Evolutionary conservation across 179 eudicot species (phyloP).

Genomic region (Patellifolia procumbens): DNA sequence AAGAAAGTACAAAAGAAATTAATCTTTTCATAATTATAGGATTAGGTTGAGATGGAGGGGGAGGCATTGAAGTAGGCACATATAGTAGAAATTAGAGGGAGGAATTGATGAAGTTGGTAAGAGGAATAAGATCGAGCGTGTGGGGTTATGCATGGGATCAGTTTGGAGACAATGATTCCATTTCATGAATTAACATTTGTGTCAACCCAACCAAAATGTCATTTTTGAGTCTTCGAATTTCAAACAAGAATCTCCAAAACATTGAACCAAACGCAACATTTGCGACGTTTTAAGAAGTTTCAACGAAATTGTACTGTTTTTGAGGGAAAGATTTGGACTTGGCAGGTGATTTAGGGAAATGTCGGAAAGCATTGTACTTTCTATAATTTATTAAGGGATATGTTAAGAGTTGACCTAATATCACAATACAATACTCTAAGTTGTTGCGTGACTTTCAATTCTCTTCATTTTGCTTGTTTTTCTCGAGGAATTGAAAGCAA

Average conservation of each 20-base stretch:
- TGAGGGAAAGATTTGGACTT: not conserved
- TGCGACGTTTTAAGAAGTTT: conserved; percentile 4
- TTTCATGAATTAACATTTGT: not conserved
- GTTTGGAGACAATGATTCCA: conserved; percentile 2
- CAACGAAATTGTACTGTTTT: not conserved
- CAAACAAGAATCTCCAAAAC: conserved; percentile 10
- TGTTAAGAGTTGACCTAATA: conserved; percentile 18
- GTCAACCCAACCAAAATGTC: not conserved
- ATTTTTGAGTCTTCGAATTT: not conserved
- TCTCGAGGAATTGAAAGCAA: not conserved
- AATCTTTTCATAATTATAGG: too few relatives aligned
- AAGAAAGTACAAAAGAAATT: not conserved
- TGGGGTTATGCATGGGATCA: conserved; percentile 14
- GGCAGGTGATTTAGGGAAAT: conserved; percentile 17
- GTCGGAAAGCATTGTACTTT: conserved; percentile 23
- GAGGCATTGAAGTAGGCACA: not conserved
- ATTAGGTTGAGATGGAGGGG: not conserved
- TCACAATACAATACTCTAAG: not conserved
- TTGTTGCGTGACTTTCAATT: not conserved
- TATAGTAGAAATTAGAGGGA: not conserved
- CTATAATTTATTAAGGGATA: not conserved
- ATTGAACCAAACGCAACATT: conserved; percentile 15
- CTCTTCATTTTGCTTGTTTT: not conserved
- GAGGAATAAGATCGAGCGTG: conserved; percentile 12
- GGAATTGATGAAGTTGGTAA: not conserved